These are phyloP conservation scores for Otatea glauca DNA, from an alignment of 176 grass and related monocot species.

Conservation along the genomic window DNA sequence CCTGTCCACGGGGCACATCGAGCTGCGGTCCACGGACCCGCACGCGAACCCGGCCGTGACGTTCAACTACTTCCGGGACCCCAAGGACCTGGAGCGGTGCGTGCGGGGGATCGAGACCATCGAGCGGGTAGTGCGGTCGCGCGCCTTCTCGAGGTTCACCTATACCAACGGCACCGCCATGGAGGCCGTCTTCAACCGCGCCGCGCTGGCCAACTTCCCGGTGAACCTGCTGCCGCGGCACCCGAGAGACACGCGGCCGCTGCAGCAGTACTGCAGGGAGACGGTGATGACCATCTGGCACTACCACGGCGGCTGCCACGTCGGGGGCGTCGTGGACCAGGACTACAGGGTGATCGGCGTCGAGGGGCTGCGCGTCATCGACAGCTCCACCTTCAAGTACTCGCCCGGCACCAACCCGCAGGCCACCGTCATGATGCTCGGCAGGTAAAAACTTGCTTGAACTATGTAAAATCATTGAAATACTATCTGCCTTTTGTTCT, in stretches of 20 bases:
- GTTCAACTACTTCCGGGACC: slow-evolving; percentile 82
- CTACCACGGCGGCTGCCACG: slow-evolving; percentile 78
- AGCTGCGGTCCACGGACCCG: slow-evolving; percentile 53
- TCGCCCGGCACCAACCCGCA: slow-evolving; percentile 89
- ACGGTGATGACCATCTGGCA: slow-evolving; percentile 89
- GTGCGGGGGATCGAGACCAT: slow-evolving; percentile 63
- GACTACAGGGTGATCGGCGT: slow-evolving; percentile 53
- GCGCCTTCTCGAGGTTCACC: slow-evolving; percentile 53
- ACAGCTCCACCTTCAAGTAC: slow-evolving; percentile 75
- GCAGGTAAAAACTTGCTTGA: slow-evolving; percentile 52
- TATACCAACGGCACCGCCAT: slow-evolving; percentile 44
- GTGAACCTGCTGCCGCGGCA: slow-evolving; percentile 54
- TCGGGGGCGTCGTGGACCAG: slow-evolving; percentile 49
- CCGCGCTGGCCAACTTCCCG: slow-evolving; percentile 33
- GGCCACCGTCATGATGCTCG: slow-evolving; percentile 96
- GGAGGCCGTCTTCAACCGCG: slow-evolving; percentile 42
- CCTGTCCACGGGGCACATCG: slow-evolving; percentile 58
- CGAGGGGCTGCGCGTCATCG: slow-evolving; percentile 51
- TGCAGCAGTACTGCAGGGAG: slow-evolving; percentile 65
- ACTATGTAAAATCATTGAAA: too few relatives aligned
- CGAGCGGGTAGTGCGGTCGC: slow-evolving; percentile 53
- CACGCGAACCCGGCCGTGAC: slow-evolving; percentile 59
- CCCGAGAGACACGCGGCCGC: slow-evolving; percentile 44
- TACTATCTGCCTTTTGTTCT: not conserved
- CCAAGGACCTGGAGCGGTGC: slow-evolving; percentile 62